Evolutionary conservation across 164 flowering plant genomes (phyloP).

Genomic region (Paratinospora sagittata): DNA sequence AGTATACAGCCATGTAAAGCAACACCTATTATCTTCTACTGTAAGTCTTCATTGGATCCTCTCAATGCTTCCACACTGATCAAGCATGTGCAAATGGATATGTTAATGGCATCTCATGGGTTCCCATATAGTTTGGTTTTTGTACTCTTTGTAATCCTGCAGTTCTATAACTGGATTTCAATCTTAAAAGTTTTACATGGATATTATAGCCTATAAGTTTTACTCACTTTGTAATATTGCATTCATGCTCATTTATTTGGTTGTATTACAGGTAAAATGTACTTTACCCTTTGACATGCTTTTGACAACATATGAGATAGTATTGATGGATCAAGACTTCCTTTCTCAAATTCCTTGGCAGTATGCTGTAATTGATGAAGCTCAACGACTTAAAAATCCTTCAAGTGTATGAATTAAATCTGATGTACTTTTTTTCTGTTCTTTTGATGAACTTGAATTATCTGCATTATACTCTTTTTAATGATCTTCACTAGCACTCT

Average conservation of each 20-base stretch:
- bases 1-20: conserved; percentile 36
- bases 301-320: conserved; percentile 86
- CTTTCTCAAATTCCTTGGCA: conserved; percentile 88
- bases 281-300: conserved; percentile 72
- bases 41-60: conserved; percentile 31
- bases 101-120: not conserved
- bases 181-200: not conserved
- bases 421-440: not conserved
- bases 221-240: not conserved
- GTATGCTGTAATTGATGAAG: conserved; percentile 85
- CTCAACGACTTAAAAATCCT: conserved; percentile 92
- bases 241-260: conserved; percentile 1
- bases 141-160: not conserved
- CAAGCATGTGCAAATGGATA: not conserved
- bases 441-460: conserved; percentile 4
- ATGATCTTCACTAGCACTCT: not conserved
- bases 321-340: conserved; percentile 81
- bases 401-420: conserved; percentile 58
- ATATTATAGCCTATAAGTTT: not conserved
- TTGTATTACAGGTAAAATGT: conserved; percentile 31
- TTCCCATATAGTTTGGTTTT: not conserved
- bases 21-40: conserved; percentile 25
- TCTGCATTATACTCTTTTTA: conserved; percentile 3
- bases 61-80: not conserved
- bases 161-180: not conserved